Conservation (phyloP, 2,329 filamentous ascomycete species). For the Boeremia lycopersici region DNA sequence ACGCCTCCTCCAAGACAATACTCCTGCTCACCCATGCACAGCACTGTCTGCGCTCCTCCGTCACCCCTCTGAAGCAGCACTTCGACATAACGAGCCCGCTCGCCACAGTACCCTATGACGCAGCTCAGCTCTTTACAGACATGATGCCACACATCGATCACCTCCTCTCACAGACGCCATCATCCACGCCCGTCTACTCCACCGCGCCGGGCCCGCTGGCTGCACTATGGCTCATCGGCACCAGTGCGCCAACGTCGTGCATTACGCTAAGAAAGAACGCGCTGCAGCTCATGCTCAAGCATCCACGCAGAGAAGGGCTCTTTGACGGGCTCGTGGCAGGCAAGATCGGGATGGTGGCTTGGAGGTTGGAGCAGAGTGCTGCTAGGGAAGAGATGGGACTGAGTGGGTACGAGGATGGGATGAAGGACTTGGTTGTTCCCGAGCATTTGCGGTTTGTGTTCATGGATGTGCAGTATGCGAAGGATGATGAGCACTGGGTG, state of each 20-base stretch:
- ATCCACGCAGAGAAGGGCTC: conserved; percentile 56
- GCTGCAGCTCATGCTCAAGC: conserved; percentile 31
- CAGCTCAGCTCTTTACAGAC: conserved; percentile 17
- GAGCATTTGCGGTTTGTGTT: conserved; percentile 26
- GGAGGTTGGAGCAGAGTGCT: conserved; percentile 36
- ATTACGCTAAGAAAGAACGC: conserved; percentile 31
- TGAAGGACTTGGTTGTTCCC: conserved; percentile 24
- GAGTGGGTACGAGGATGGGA: conserved; percentile 9
- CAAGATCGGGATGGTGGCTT: conserved; percentile 31
- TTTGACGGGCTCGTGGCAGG: conserved; percentile 67
- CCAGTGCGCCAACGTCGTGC: conserved; percentile 27
- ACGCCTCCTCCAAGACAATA: conserved; percentile 14
- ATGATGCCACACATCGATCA: conserved; percentile 26
- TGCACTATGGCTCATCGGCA: conserved; percentile 35
- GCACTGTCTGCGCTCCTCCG: conserved; percentile 21
- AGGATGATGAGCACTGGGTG: conserved; percentile 22
- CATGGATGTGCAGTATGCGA: conserved; percentile 28
- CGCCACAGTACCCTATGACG: conserved; percentile 24
- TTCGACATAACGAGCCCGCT: conserved; percentile 21
- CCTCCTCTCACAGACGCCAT: conserved; percentile 9
- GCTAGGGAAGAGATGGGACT: conserved; percentile 20
- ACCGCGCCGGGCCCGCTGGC: conserved; percentile 30
- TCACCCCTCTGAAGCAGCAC: conserved; percentile 13
- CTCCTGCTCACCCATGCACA: conserved; percentile 22
- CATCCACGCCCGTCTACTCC: conserved; percentile 33